Evolutionary conservation across 371 early-diverging fungal genomes (phyloP), one percentile per base, ranked within the genome.

Genomic region (Rhizopus stolonifer): DNA sequence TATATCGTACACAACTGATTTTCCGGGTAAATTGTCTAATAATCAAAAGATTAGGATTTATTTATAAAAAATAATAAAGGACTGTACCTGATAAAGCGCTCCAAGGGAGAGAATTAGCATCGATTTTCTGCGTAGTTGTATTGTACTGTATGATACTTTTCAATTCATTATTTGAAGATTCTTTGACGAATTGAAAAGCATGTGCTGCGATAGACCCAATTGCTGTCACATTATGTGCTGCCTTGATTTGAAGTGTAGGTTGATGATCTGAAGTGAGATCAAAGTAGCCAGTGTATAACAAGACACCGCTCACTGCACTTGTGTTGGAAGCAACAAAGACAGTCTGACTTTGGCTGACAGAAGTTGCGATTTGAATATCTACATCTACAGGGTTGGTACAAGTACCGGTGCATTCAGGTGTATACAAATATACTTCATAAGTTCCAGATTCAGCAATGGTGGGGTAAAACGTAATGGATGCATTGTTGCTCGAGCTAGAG

Each of bases 361-460:
- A 52, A n/a, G 61, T 54, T 17, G 47, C 49, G 1, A 82, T 42
- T 1, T 57, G 34, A 23, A 67, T 8, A 48, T 74, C 68, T 21
- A 80, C 77, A 18, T 71, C 59, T 0, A 74, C 67, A 31, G 56
- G 60, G 7, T 40, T 31, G 39, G 86, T 85, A n/a, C 72, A 64
- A 26, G 69, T 63, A 25, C 61, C 53, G 46, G 60, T 58, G 52
- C 89, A 89, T 18, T 73, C 74, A 14, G 90, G 89, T 1, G 82
- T 73, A 52, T 77, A 74, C 39, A 87, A 34, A 32, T 73, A 71
- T 1, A 87, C 80, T 18, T 82, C 71, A 44, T 89, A 89, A 36
- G 70, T 68, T 14, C 90, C 90, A 11, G 83, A 56, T 50, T 87
- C 87, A 15, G 81, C 78, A 1, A 89, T 58, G 36, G 72, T 74